A percentile compares a stretch with the other conserved stretches of the same genome.
phyloP scores from a whole-genome alignment of 257 asterid species.

The Salvia splendens region DNA sequence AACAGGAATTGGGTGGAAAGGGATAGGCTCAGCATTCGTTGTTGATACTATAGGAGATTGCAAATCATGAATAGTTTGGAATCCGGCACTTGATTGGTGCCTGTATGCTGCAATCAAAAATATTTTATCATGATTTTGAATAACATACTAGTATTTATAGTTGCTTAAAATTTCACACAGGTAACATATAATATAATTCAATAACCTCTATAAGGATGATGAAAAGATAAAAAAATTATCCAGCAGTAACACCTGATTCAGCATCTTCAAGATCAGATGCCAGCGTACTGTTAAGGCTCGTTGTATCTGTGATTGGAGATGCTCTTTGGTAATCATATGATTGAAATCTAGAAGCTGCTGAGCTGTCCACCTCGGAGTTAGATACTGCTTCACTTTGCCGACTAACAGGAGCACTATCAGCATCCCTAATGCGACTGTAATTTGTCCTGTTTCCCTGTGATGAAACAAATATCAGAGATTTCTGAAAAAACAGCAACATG shows the following conservation, averaged over 20 bases:
- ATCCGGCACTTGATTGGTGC: constrained; percentile 64
- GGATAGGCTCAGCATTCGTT: no score
- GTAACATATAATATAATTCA: constrained; percentile 14
- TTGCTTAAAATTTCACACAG: constrained; percentile 15
- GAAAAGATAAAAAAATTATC: constrained; percentile 10
- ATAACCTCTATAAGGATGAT: not conserved
- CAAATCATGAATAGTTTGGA: constrained; percentile 24
- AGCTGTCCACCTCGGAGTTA: constrained; percentile 55
- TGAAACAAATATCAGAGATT: constrained; percentile 33
- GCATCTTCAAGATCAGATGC: constrained; percentile 89
- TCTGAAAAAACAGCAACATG: constrained; percentile 19
- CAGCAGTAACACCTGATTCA: constrained; percentile 75
- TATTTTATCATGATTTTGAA: constrained; percentile 31
- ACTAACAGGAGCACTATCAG: constrained; percentile 47
- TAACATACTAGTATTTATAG: constrained; percentile 13
- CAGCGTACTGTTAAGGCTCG: constrained; percentile 65
- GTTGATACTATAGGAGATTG: no score
- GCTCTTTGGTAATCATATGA: constrained; percentile 61
- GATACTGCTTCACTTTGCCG: constrained; percentile 46
- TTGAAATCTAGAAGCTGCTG: constrained; percentile 56
- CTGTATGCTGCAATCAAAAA: constrained; percentile 59
- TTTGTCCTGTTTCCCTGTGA: constrained; percentile 74
- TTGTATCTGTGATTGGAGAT: constrained; percentile 69
- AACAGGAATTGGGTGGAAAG: no score
- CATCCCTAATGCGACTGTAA: constrained; percentile 56